Evolutionary conservation across 108 stramenopile genomes (phyloP), one percentile per base, ranked within the genome.

Genomic region (Nannochloropsis granulata): DNA sequence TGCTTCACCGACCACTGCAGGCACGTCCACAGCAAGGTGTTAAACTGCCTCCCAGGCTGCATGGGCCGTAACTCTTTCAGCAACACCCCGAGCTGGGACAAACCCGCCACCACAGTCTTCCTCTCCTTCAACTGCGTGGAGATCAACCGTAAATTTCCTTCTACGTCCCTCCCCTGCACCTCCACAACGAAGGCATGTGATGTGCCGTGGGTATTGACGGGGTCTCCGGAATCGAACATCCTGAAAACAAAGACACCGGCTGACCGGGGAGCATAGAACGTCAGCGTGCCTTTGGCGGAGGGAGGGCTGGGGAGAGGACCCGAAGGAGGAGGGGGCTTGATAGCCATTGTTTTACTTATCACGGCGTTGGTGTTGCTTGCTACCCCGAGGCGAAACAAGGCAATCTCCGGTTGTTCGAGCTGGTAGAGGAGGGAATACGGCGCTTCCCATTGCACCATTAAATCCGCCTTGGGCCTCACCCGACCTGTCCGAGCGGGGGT

Each of bases 201-300:
- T 26, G 85, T 82, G 24, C 82, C 85, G 23, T 82, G 82, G 19
- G 85, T 86, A 34, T 24, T 25, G 71, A 79, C 85, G 12, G 85
- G 82, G n/a, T 82, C 85, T 26, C 44, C 56, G 11, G 42, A 82
- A 44, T 82, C 85, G 82, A 82, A 86, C 43, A 82, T 78, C 2
- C 85, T 81, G 85, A 86, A 83, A 43, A 86, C 85, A 78, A 86
- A 86, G 23, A 78, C 46, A 26, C 85, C 85, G 13, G 82, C 85
- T 81, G 56, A 71, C 16, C 56, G 56, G 56, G 56, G 56, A n/a
- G 56, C 56, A 10, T 71, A 71, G 56, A 71, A 71, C 7, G 56
- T n/a, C 21, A 71, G 21, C 21, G 56, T 71, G 56, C 56, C 56
- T 16, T 71, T 16, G 56, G n/a, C 56, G 21, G n/a, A n/a, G 56